Base-by-base conservation (phyloP, 192 early-diverging fungal species). In the Gorgonomyces haynaldii region DNA sequence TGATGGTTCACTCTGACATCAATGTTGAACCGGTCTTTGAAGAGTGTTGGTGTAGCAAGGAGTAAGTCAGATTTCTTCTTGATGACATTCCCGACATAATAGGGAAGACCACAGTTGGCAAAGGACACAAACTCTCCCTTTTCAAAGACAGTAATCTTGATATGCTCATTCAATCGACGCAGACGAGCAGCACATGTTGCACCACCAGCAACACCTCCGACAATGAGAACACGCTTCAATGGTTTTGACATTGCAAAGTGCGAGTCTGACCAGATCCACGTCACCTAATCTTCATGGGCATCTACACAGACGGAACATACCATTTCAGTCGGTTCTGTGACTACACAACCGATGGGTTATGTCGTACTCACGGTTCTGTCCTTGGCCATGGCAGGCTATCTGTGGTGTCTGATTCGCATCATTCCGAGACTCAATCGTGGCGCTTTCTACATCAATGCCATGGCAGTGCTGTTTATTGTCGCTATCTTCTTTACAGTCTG, bases 91-190 rank as follows among this genome's bases (percentile, higher is more conserved):
- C 45, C 45, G 15, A 47, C n/a, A 36, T 41, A 47, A n/a, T 47
- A 47, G 12, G 45, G 45, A 0, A 47, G n/a, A 7, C 45, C 45
- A 44, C 45, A 47, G 42, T 47, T 47, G 21, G 45, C 45, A 36
- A 44, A 47, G 34, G 45, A 47, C 0, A 47, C 45, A 44, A 12
- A 44, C 1, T 20, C 20, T 47, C 45, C 45, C 12, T 37, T 21
- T 47, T 47, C 45, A 44, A 41, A 47, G 7, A 47, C 19, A 10
- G 36, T 47, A n/a, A 47, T 47, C 8, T 21, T 47, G 7, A 15
- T 15, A 37, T 9, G 20, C 15, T 47, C 45, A 41, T 21, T 31
- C 42, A 47, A 12, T 30, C 45, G 45, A 12, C 45, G 45, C 12
- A 47, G 41, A 10, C 45, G 20, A 20, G 45, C 45, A 29, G 45